Evolutionary conservation across 2,329 filamentous ascomycete species (phyloP), one percentile per base, ranked within the genome.

Genomic region (Fusarium protoensiforme): DNA sequence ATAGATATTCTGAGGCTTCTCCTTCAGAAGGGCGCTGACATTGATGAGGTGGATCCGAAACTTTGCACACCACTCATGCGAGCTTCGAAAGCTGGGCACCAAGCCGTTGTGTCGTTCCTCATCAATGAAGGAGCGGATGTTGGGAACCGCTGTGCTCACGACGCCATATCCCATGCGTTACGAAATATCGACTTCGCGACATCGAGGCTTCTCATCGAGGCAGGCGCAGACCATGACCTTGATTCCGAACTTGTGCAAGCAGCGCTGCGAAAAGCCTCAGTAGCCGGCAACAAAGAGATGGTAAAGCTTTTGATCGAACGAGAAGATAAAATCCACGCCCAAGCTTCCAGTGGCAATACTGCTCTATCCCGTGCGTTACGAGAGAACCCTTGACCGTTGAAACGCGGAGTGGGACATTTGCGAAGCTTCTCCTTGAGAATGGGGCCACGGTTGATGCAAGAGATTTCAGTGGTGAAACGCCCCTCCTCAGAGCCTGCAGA

Each of bases 131-230:
- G 31, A 24, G 58, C 18, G 6, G 18, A 0, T 29, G 9, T 51
- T 18, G 14, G 16, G 1, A 29, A 1, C 13, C 0, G 0, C 5
- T 4, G 13, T 20, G 6, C 16, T n/a, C 9, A 1, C 2, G 13
- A 0, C 11, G 46, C 43, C 43, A 4, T 13, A 0, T 48, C 9
- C 5, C 16, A 29, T 0, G 9, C 43, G 4, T 6, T 48, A 0
- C 0, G 4, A n/a, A 51, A 31, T 8, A 24, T 24, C 4, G 10
- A 13, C 3, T 6, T 7, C 3, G 18, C 18, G 31, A 31, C 7
- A 14, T 5, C 11, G 24, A 51, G 14, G 24, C 16, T n/a, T n/a
- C 27, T 29, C 4, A n/a, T 5, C 18, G 27, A 29, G 9, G 43
- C 43, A n/a, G n/a, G n/a, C n/a, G 18, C 18, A 38, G 9, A 38